Evolutionary conservation across 78 protist species (phyloP).

Genomic region (Andalucia godoyi): DNA sequence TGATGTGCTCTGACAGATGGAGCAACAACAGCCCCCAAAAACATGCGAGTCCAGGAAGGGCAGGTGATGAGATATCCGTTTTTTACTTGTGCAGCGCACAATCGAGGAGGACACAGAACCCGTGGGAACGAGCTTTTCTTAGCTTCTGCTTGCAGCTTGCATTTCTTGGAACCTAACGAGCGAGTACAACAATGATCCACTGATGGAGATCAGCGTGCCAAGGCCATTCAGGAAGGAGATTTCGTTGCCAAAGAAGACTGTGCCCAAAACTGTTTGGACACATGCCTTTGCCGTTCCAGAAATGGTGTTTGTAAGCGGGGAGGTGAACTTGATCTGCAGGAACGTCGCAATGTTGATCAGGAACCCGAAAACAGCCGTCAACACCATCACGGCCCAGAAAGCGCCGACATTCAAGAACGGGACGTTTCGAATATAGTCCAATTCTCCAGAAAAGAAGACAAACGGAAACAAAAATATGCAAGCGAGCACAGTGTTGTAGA

Average conservation of each 20-base stretch:
- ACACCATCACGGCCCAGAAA: constrained; percentile 45
- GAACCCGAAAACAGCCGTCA: constrained; percentile 46
- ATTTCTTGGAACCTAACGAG: constrained; percentile 20
- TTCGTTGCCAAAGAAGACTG: constrained; percentile 20
- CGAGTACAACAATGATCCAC: constrained; percentile 60
- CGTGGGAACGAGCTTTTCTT: too few species aligned
- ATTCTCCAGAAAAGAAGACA: constrained; percentile 44
- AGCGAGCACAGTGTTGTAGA: constrained; percentile 58
- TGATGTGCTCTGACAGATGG: too few species aligned
- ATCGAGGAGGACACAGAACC: too few species aligned
- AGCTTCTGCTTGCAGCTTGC: too few species aligned
- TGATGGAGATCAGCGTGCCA: constrained; percentile 47
- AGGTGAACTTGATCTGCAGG: constrained; percentile 67
- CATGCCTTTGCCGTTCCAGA: constrained; percentile 69
- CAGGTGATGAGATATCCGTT: too few species aligned
- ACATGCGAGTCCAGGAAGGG: too few species aligned
- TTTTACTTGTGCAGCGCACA: too few species aligned
- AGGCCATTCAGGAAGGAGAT: constrained; percentile 12
- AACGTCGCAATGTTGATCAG: constrained; percentile 50
- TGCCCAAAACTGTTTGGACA: constrained; percentile 55
- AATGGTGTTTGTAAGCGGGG: constrained; percentile 66
- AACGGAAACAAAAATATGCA: constrained; percentile 41
- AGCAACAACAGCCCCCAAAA: too few species aligned
- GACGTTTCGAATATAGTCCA: neutral
- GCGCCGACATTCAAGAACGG: constrained; percentile 1